Percentiles rank a stretch among this genome's conserved stretches.
Conservation (phyloP, 805 yeast species). For the Kodamaea kaohsiungensis region DNA sequence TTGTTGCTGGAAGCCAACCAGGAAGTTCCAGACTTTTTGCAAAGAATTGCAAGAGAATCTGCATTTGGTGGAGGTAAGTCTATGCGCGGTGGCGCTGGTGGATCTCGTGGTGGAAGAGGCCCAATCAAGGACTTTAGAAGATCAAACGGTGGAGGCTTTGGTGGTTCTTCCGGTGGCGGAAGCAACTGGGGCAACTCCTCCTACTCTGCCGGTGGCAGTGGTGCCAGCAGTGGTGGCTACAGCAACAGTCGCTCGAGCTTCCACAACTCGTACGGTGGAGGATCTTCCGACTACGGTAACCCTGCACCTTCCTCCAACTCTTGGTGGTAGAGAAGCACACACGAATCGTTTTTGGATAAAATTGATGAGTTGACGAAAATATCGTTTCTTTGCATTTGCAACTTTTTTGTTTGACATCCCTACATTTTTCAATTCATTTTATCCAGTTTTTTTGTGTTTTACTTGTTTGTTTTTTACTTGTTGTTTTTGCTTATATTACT, state of each 20-base stretch:
- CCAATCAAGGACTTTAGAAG: constrained; percentile 61
- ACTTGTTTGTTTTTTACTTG: constrained; percentile 13
- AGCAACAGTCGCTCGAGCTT: constrained; percentile 11
- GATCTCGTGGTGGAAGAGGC: constrained; percentile 45
- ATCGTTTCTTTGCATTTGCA: constrained; percentile 13
- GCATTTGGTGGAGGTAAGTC: constrained; percentile 51
- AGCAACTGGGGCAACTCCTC: constrained; percentile 19
- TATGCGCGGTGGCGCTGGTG: constrained; percentile 26
- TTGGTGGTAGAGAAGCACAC: constrained; percentile 37
- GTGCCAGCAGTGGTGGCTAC: constrained; percentile 2
- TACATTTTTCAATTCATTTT: constrained; percentile 11
- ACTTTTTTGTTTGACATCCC: constrained; percentile 14
- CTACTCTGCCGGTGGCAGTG: constrained; percentile 16
- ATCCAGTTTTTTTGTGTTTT: constrained; percentile 13
- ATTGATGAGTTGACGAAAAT: constrained; percentile 5
- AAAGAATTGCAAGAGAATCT: constrained; percentile 75
- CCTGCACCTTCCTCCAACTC: constrained; percentile 33
- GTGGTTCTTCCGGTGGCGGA: constrained; percentile 22
- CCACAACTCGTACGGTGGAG: constrained; percentile 23
- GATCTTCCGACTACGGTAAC: constrained; percentile 34
- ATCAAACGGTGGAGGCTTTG: constrained; percentile 25
- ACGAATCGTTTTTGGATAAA: constrained; percentile 1
- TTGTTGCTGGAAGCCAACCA: constrained; percentile 94
- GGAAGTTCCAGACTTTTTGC: constrained; percentile 91
- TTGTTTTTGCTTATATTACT: constrained; percentile 1